Evolutionary conservation across 148 eudicot species (phyloP).

Genomic region (Arbutus unedo): DNA sequence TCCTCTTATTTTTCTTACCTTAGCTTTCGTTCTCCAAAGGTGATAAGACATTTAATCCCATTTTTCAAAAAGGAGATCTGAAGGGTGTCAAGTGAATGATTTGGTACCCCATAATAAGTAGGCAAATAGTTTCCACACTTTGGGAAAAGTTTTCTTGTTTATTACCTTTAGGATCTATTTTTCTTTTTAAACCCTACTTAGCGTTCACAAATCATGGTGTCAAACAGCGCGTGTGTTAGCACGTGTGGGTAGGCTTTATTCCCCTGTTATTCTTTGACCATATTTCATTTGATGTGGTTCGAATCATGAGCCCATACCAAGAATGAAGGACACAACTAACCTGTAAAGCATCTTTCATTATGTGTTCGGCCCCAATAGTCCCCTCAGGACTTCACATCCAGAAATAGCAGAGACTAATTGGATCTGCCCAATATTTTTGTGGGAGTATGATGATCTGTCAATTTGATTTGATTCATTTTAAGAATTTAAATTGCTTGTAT

Average conservation of each 20-base stretch:
- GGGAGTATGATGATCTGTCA: too few relatives aligned
- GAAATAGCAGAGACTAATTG: too few relatives aligned
- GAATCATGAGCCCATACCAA: slow-evolving; percentile 1
- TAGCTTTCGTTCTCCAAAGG: slow-evolving; percentile 10
- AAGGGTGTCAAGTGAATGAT: background rate
- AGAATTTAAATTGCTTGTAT: too few relatives aligned
- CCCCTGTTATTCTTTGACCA: background rate
- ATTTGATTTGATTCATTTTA: too few relatives aligned
- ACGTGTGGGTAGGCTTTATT: slow-evolving; percentile 3
- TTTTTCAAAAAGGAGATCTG: background rate
- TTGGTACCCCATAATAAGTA: background rate
- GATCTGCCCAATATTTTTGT: too few relatives aligned
- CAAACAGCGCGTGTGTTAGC: background rate
- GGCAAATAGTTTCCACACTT: background rate
- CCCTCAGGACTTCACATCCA: background rate
- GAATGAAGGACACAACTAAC: background rate
- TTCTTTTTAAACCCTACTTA: too few relatives aligned
- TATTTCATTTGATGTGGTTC: background rate
- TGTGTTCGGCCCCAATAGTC: slow-evolving; percentile 1
- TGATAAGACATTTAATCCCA: slow-evolving; percentile 7
- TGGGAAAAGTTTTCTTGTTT: background rate
- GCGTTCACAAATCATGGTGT: background rate
- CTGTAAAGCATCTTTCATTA: background rate
- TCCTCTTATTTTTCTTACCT: background rate
- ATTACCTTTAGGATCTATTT: slow-evolving; percentile 4